A percentile compares a stretch with the other conserved stretches of the same genome.
These are phyloP conservation scores for Thalia dealbata DNA, from an alignment of 176 grass and related monocot genomes.

Conservation along the genomic window DNA sequence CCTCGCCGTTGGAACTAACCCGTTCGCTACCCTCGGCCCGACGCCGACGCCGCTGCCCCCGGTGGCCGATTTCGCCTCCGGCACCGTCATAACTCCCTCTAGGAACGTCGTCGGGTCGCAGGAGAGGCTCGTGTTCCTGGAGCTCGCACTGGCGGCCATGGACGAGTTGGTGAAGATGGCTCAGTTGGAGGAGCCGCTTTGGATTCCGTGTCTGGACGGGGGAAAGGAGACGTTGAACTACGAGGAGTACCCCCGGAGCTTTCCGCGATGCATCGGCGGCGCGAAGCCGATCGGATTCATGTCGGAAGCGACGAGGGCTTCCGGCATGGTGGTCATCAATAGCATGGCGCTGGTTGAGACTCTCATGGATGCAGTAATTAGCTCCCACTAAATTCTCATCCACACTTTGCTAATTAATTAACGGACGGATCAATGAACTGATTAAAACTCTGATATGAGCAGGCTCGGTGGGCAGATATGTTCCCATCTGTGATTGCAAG, in stretches of 20 bases:
- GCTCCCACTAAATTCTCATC: not conserved
- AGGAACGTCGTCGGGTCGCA: slow-evolving; percentile 32
- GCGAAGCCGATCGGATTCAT: slow-evolving; percentile 49
- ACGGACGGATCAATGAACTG: not conserved
- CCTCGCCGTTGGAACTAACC: slow-evolving; percentile 36
- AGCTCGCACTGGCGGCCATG: slow-evolving; percentile 63
- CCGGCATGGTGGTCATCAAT: slow-evolving; percentile 42
- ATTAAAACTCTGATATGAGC: not conserved
- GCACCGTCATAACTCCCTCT: slow-evolving; percentile 35
- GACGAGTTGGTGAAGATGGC: slow-evolving; percentile 89
- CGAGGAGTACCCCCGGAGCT: slow-evolving; percentile 46
- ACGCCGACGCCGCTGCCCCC: slow-evolving; percentile 12
- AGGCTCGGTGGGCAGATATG: slow-evolving; percentile 57
- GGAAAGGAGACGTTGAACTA: slow-evolving; percentile 34
- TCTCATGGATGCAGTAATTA: slow-evolving; percentile 80
- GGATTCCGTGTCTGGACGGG: slow-evolving; percentile 40
- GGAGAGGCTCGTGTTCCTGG: slow-evolving; percentile 46
- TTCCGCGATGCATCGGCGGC: slow-evolving; percentile 40
- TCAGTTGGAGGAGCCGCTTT: slow-evolving; percentile 54
- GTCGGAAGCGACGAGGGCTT: slow-evolving; percentile 67
- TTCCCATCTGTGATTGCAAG: slow-evolving; percentile 80
- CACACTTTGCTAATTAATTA: not conserved
- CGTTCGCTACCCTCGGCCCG: slow-evolving; percentile 9
- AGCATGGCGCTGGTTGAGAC: slow-evolving; percentile 56
- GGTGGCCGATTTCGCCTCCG: slow-evolving; percentile 34